A percentile compares a stretch with the other conserved stretches of the same genome.
phyloP scores from a whole-genome alignment of 2,329 filamentous ascomycete species.

The Diaporthe vaccinii region DNA sequence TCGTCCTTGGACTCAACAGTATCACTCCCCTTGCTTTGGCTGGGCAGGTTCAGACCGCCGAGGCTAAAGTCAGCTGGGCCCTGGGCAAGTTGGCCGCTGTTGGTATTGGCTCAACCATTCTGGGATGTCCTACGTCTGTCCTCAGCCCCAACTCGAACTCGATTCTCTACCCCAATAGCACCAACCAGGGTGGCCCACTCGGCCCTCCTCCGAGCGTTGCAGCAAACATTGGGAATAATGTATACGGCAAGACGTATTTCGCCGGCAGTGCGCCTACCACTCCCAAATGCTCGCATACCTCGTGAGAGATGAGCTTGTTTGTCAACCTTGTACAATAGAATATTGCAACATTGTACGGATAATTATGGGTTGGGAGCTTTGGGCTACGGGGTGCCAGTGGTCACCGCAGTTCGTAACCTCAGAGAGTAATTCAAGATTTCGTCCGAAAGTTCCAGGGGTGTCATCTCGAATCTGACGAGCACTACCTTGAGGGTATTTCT shows the following conservation, averaged over 20 bases:
- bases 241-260: background rate
- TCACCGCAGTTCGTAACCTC: background rate
- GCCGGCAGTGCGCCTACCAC: background rate
- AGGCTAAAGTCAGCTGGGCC: background rate
- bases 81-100: background rate
- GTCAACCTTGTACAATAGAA: background rate
- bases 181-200: background rate
- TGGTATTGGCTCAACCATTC: background rate
- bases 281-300: constrained; percentile 3
- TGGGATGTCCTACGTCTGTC: background rate
- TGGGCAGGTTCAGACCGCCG: background rate
- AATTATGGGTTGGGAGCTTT: background rate
- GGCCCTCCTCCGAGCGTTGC: background rate
- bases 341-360: background rate
- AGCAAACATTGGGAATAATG: background rate
- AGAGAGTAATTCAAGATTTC: background rate
- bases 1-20: background rate
- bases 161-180: background rate
- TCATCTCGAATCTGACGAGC: background rate
- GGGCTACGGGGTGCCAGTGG: background rate
- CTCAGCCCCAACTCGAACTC: background rate
- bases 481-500: background rate
- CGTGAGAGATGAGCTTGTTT: background rate
- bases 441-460: background rate
- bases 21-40: constrained; percentile 4